Evolutionary conservation across 2,329 filamentous ascomycete species (phyloP).

Genomic region (Verticillium nubilum): DNA sequence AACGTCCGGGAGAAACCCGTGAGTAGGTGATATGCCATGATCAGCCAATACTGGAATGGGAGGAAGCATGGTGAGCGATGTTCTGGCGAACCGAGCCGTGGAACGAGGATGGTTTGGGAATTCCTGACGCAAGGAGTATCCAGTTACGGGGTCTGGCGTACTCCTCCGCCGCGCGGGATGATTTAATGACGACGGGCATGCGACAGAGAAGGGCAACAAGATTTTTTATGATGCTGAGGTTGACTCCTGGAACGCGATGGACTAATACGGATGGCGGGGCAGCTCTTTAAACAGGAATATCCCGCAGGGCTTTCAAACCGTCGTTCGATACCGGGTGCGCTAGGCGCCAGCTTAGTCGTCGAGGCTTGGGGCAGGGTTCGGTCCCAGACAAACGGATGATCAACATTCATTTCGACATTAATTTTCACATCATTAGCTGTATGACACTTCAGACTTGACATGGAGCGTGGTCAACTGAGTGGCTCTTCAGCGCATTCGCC

Average conservation of each 20-base stretch:
- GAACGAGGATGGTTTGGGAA: neutral
- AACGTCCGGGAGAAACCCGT: conserved; percentile 84
- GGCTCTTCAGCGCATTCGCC: no score
- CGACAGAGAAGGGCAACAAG: neutral
- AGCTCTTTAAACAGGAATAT: neutral
- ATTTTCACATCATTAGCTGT: neutral
- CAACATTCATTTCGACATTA: neutral
- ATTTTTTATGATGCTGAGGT: neutral
- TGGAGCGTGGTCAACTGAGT: no score
- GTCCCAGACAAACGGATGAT: neutral
- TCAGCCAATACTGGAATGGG: conserved; percentile 61
- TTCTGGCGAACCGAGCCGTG: neutral
- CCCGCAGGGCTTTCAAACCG: neutral
- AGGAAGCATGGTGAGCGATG: conserved; percentile 42
- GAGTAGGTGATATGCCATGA: conserved; percentile 71
- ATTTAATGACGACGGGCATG: conserved; percentile 11
- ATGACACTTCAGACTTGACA: neutral
- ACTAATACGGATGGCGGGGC: no score
- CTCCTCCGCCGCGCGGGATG: conserved; percentile 55
- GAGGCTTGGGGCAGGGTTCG: neutral
- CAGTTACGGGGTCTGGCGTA: conserved; percentile 50
- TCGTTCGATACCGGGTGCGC: neutral
- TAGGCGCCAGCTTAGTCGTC: neutral
- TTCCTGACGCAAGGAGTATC: conserved; percentile 62
- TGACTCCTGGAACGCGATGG: no score